A percentile compares a stretch with the other conserved stretches of the same genome.
phyloP scores from a whole-genome alignment of 345 rosid genomes.

The Durio zibethinus region DNA sequence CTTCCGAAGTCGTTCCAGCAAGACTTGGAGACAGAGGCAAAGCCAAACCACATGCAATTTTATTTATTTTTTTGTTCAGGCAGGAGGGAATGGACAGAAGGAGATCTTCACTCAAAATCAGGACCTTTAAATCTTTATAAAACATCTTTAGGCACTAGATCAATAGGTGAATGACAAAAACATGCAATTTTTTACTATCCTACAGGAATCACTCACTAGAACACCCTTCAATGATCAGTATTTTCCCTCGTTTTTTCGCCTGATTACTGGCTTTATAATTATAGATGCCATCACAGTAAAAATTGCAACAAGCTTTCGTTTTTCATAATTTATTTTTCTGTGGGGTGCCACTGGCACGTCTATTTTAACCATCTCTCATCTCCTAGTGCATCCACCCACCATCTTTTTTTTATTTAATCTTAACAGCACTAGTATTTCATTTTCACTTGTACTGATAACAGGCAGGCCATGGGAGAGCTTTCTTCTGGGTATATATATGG shows the following conservation, averaged over 20 bases:
- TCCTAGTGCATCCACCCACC: not conserved
- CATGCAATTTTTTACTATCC: not conserved
- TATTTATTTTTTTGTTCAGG: too few relatives aligned
- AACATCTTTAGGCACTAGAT: too few relatives aligned
- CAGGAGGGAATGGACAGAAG: too few relatives aligned
- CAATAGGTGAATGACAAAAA: too few relatives aligned
- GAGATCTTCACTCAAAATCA: too few relatives aligned
- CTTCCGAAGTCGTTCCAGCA: not conserved
- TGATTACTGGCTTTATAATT: not conserved
- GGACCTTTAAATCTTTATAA: too few relatives aligned
- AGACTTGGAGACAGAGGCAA: not conserved
- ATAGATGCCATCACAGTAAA: too few relatives aligned
- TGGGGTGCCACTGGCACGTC: not conserved
- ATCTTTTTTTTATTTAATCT: not conserved
- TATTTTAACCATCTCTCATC: not conserved
- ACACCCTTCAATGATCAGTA: not conserved
- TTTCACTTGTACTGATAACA: not conserved
- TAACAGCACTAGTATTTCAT: not conserved
- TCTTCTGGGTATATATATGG: too few relatives aligned
- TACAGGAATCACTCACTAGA: not conserved
- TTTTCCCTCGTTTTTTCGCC: not conserved
- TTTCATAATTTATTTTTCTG: not conserved
- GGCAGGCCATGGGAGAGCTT: not conserved
- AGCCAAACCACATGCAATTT: not conserved
- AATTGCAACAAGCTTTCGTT: too few relatives aligned